phyloP scores from a whole-genome alignment of 1,139 yeast genomes.

The Sugiyamaella paludigena region DNA sequence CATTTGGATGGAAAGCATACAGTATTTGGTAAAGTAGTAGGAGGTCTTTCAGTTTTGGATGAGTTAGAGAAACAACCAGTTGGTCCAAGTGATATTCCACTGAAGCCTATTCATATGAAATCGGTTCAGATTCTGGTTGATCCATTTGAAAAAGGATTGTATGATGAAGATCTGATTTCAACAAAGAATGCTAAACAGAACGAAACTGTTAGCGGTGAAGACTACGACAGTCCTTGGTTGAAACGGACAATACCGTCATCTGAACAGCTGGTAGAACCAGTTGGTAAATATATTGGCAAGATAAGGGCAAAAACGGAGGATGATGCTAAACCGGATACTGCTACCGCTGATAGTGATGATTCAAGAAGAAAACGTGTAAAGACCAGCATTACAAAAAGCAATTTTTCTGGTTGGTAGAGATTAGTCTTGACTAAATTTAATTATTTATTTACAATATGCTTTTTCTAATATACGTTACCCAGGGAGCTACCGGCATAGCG shows the following conservation, averaged over 20 bases:
- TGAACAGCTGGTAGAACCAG: conserved; percentile 13
- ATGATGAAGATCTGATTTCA: conserved; percentile 13
- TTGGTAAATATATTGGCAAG: conserved; percentile 29
- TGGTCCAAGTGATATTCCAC: conserved; percentile 37
- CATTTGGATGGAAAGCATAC: conserved; percentile 76
- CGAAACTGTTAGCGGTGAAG: conserved; percentile 17
- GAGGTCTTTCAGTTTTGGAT: conserved; percentile 74
- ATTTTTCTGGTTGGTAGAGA: conserved; percentile 30
- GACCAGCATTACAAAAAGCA: conserved; percentile 26
- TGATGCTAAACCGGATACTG: not conserved
- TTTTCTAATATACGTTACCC: conserved; percentile 16
- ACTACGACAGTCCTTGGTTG: conserved; percentile 31
- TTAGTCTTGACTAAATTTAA: too few species aligned
- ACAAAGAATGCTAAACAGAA: conserved; percentile 1
- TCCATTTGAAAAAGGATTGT: conserved; percentile 56
- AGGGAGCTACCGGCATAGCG: not conserved
- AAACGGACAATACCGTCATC: conserved; percentile 7
- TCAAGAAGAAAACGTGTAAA: conserved; percentile 15
- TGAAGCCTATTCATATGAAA: conserved; percentile 37
- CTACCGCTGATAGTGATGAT: not conserved
- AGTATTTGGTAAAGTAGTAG: conserved; percentile 74
- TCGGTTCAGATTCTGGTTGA: conserved; percentile 78
- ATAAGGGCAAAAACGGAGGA: not conserved
- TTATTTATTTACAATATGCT: too few species aligned
- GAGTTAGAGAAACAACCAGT: conserved; percentile 53